Conservation (phyloP, 257 asterid species). For the Linaria vulgaris region DNA sequence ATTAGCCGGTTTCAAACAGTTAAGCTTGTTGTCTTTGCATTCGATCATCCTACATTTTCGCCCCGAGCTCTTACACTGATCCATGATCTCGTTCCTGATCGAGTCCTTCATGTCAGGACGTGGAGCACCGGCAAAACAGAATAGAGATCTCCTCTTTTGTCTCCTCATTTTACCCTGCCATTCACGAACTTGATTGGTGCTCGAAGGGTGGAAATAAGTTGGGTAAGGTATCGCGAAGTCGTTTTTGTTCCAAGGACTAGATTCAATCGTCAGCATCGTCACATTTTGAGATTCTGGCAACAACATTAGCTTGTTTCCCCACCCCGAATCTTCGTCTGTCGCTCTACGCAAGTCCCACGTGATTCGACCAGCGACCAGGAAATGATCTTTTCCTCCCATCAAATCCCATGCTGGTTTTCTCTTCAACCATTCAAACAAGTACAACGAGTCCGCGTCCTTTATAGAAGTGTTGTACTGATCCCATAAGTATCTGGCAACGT, state of each 20-base stretch:
- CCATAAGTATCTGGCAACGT: slow-evolving; percentile 57
- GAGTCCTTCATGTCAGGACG: slow-evolving; percentile 58
- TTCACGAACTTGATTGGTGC: slow-evolving; percentile 36
- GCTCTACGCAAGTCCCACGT: slow-evolving; percentile 79
- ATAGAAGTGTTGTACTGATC: slow-evolving; percentile 29
- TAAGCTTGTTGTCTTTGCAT: slow-evolving; percentile 47
- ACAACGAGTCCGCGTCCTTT: slow-evolving; percentile 47
- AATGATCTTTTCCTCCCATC: slow-evolving; percentile 77
- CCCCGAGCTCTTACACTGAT: slow-evolving; percentile 48
- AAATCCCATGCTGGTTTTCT: slow-evolving; percentile 53
- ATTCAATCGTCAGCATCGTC: slow-evolving; percentile 71
- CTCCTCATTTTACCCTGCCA: slow-evolving; percentile 64
- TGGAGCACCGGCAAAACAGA: slow-evolving; percentile 76
- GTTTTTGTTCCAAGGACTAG: slow-evolving; percentile 80
- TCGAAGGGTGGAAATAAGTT: slow-evolving; percentile 80
- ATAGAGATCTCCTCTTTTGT: slow-evolving; percentile 43
- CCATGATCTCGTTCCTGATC: slow-evolving; percentile 64
- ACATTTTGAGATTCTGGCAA: slow-evolving; percentile 61
- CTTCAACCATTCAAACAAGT: slow-evolving; percentile 38
- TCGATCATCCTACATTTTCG: slow-evolving; percentile 52
- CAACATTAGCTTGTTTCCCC: slow-evolving; percentile 81
- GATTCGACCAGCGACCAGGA: slow-evolving; percentile 66
- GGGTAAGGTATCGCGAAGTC: slow-evolving; percentile 90
- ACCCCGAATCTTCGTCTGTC: slow-evolving; percentile 37
- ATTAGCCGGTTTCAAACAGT: slow-evolving; percentile 59